These are phyloP conservation scores for Boletus barrowsii DNA, from an alignment of 768 basidiomycete species.

Conservation along the genomic window DNA sequence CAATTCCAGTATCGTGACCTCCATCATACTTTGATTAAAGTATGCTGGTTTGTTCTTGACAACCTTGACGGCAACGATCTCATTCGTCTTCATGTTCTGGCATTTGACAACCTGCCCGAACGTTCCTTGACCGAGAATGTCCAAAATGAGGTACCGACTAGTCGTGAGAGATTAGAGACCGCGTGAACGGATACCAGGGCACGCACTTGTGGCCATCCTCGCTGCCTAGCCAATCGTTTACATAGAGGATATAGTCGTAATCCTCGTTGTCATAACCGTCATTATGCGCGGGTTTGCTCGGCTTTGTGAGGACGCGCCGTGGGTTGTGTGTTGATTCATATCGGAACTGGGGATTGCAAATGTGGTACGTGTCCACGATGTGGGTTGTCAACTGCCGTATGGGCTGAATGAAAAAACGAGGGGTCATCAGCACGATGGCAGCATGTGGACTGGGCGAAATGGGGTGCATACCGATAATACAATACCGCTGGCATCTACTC, in stretches of 20 bases:
- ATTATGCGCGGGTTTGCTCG: slow-evolving; percentile 92
- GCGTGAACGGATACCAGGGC: neutral
- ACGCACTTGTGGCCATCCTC: slow-evolving; percentile 94
- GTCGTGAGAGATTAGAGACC: slow-evolving; percentile 13
- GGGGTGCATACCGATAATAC: slow-evolving; percentile 72
- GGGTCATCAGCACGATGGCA: slow-evolving; percentile 9
- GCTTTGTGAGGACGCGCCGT: slow-evolving; percentile 94
- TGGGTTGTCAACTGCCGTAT: slow-evolving; percentile 75
- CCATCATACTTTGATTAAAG: slow-evolving; percentile 99
- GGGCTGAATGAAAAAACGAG: slow-evolving; percentile 34
- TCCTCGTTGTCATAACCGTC: slow-evolving; percentile 99
- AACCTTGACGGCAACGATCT: slow-evolving; percentile 98
- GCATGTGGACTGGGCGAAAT: neutral
- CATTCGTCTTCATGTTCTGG: slow-evolving; percentile 99
- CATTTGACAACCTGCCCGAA: slow-evolving; percentile 99
- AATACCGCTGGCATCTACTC: slow-evolving; percentile 73
- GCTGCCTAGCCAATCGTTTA: slow-evolving; percentile 94
- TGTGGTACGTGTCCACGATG: slow-evolving; percentile 86
- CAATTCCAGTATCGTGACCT: slow-evolving; percentile 95
- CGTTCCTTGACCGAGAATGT: slow-evolving; percentile 97
- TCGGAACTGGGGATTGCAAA: slow-evolving; percentile 92
- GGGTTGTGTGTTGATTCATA: slow-evolving; percentile 96
- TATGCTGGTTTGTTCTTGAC: slow-evolving; percentile 99
- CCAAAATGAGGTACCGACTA: slow-evolving; percentile 89
- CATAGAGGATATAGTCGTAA: slow-evolving; percentile 98